Conservation (phyloP, 345 rosid species). For the Hirschfeldia incana region DNA sequence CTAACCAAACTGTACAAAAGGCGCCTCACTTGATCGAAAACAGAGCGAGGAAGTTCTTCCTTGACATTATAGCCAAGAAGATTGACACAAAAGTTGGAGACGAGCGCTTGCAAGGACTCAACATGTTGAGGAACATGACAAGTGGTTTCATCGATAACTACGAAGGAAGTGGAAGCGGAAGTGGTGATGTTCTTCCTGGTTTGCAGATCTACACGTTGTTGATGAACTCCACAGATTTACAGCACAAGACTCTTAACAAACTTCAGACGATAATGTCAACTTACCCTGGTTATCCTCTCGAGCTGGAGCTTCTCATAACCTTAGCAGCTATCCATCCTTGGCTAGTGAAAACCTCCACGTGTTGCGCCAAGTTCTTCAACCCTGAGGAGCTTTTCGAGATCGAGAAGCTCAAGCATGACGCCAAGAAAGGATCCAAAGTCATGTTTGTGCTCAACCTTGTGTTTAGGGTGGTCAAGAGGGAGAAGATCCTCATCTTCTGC, state of each 20-base stretch:
- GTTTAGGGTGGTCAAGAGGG: slow-evolving; percentile 63
- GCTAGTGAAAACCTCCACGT: slow-evolving; percentile 65
- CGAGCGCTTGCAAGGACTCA: slow-evolving; percentile 73
- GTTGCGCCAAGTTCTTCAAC: slow-evolving; percentile 60
- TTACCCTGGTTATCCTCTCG: slow-evolving; percentile 71
- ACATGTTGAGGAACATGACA: slow-evolving; percentile 74
- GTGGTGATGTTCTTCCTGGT: slow-evolving; percentile 76
- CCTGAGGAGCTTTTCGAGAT: slow-evolving; percentile 48
- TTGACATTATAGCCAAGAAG: slow-evolving; percentile 75
- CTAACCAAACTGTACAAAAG: slow-evolving; percentile 46
- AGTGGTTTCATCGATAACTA: slow-evolving; percentile 74
- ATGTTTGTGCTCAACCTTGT: slow-evolving; percentile 91
- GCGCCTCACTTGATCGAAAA: slow-evolving; percentile 70
- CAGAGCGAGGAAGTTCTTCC: slow-evolving; percentile 79
- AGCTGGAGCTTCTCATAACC: slow-evolving; percentile 80
- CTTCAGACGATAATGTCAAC: slow-evolving; percentile 64
- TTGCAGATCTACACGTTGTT: slow-evolving; percentile 81
- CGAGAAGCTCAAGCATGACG: slow-evolving; percentile 59
- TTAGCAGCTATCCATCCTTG: slow-evolving; percentile 92
- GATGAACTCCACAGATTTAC: slow-evolving; percentile 82
- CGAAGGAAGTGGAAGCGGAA: slow-evolving; percentile 53
- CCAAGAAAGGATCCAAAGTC: slow-evolving; percentile 77
- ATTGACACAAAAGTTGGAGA: slow-evolving; percentile 61
- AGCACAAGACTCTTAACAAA: slow-evolving; percentile 57
- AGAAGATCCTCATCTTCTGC: slow-evolving; percentile 83